These are phyloP conservation scores for Dryas octopetala DNA, from an alignment of 306 rosid species.

Conservation along the genomic window DNA sequence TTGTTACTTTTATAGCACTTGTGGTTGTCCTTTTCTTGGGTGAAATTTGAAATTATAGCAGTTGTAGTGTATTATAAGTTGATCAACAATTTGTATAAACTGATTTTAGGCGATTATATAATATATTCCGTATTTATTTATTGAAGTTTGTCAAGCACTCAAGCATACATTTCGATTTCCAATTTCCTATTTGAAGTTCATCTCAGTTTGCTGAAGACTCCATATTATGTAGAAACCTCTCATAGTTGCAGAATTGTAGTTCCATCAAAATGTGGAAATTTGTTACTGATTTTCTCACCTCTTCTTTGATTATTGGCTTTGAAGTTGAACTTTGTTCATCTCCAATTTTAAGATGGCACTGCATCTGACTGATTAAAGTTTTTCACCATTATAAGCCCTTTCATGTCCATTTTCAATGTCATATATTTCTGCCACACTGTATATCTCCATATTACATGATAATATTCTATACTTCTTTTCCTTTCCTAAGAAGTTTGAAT, in stretches of 20 bases:
- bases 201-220: slow-evolving; percentile 1
- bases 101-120: neutral
- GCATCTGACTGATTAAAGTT: slow-evolving; percentile 2
- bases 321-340: neutral
- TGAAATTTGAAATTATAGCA: neutral
- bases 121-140: neutral
- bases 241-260: neutral
- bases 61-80: neutral
- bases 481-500: neutral
- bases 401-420: neutral
- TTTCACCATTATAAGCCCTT: neutral
- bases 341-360: neutral
- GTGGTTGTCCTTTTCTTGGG: neutral
- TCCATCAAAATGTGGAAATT: neutral
- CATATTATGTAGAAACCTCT: slow-evolving; percentile 1
- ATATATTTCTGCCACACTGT: too few relatives aligned
- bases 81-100: neutral
- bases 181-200: slow-evolving; percentile 1
- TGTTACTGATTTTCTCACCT: neutral
- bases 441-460: neutral
- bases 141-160: neutral
- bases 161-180: too few relatives aligned
- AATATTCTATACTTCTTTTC: neutral
- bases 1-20: neutral
- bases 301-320: neutral